These are phyloP conservation scores for Saccharomycopsis selenospora DNA, from an alignment of 805 yeast species.

Conservation along the genomic window DNA sequence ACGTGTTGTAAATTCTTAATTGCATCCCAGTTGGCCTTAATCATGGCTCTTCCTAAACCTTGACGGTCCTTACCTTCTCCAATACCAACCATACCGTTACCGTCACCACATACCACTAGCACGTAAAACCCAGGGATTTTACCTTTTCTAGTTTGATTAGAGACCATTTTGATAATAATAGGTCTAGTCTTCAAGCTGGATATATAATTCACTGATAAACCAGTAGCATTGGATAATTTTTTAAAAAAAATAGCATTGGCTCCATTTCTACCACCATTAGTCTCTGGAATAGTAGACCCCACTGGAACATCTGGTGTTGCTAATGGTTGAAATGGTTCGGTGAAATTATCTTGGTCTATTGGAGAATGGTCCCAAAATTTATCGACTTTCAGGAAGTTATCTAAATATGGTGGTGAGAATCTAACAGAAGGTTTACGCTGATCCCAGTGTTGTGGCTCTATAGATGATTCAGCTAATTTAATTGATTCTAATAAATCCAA, in stretches of 20 bases:
- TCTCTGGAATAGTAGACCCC: slow-evolving; percentile 28
- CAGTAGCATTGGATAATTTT: slow-evolving; percentile 54
- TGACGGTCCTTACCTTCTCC: slow-evolving; percentile 91
- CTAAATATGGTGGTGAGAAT: slow-evolving; percentile 65
- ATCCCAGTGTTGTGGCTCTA: slow-evolving; percentile 55
- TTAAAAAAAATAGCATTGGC: slow-evolving; percentile 35
- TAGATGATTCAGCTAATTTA: slow-evolving; percentile 67
- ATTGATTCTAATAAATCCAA: slow-evolving; percentile 77
- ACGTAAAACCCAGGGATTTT: slow-evolving; percentile 78
- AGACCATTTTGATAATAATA: slow-evolving; percentile 68
- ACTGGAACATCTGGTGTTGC: slow-evolving; percentile 51
- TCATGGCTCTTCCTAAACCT: slow-evolving; percentile 64
- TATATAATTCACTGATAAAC: slow-evolving; percentile 56
- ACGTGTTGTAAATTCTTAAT: slow-evolving; percentile 74
- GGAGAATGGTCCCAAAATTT: slow-evolving; percentile 66
- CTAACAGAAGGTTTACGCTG: slow-evolving; percentile 37
- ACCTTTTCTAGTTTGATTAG: slow-evolving; percentile 89
- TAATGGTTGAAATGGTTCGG: slow-evolving; percentile 49
- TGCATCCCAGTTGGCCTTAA: slow-evolving; percentile 90
- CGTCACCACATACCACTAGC: slow-evolving; percentile 85
- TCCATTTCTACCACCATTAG: slow-evolving; percentile 22
- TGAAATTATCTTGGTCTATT: slow-evolving; percentile 38
- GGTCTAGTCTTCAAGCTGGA: slow-evolving; percentile 57
- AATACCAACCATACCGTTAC: slow-evolving; percentile 86
- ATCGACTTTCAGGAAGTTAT: slow-evolving; percentile 65